Percentiles rank a stretch among this genome's conserved stretches.
Evolutionary conservation across 1,284 basidiomycete genomes (phyloP).

Genomic region (Afroboletus lepidellus): DNA sequence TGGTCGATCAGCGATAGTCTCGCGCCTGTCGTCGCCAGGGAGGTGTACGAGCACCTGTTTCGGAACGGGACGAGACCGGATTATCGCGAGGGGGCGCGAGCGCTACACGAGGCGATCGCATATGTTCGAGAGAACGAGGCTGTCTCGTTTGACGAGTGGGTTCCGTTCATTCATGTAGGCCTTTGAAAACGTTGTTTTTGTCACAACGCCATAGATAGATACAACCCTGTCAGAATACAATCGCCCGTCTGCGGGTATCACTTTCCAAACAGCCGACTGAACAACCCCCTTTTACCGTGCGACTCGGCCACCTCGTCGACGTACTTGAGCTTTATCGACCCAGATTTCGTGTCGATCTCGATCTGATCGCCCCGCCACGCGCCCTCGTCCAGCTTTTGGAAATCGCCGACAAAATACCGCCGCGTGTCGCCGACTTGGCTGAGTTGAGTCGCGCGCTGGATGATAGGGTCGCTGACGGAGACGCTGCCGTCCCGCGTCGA

Average conservation of each 20-base stretch:
- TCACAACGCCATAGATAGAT: background rate
- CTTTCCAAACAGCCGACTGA: constrained; percentile 21
- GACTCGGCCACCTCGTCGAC: constrained; percentile 11
- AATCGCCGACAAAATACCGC: constrained; percentile 28
- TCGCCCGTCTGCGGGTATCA: background rate
- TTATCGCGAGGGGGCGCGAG: background rate
- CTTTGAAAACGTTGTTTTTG: background rate
- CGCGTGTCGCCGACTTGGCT: background rate
- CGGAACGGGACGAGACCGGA: background rate
- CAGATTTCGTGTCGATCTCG: constrained; percentile 16
- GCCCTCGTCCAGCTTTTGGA: constrained; percentile 11
- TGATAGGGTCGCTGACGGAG: constrained; percentile 11
- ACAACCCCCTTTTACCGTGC: constrained; percentile 6
- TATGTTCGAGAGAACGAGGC: background rate
- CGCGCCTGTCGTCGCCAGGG: background rate
- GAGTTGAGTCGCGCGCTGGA: constrained; percentile 11
- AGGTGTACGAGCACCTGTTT: background rate
- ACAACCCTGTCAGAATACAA: background rate
- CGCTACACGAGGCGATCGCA: background rate
- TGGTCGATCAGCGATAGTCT: background rate
- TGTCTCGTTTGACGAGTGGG: background rate
- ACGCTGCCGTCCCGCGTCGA: constrained; percentile 20
- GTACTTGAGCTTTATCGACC: constrained; percentile 21
- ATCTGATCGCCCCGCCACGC: constrained; percentile 27
- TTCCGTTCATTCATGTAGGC: background rate